Evolutionary conservation across 176 grass and related monocot genomes (phyloP), one percentile per base, ranked within the genome.

Genomic region (Ensete glaucum): DNA sequence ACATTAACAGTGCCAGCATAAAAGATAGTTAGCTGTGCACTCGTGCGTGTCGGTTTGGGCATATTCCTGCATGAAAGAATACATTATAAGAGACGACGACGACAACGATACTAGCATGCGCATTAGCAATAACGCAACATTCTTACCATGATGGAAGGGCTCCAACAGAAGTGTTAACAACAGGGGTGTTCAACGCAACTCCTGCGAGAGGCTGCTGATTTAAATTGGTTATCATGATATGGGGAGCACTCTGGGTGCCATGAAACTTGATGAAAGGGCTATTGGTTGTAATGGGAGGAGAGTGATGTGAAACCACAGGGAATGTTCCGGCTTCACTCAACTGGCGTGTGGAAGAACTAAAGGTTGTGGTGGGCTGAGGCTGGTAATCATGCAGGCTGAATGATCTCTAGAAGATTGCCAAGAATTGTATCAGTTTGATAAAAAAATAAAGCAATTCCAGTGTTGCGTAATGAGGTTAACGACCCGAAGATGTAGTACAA

Each of bases 1-100:
- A 75, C 80, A 51, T 55, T 77, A 54, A 84, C 80, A 10, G 81
- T 67, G 34, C 85, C 91, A 1, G 68, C 76, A 69, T 86, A 90
- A 73, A 90, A 86, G 53, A 93, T 87, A 68, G 73, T 68, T 26
- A 78, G 22, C 64, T 78, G 76, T 54, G 76, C 62, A 8, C 21
- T 78, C 51, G n/a, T 29, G 14, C 50, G 14, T 9, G 50, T 6
- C 2, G n/a, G 14, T 51, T 67, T 29, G 8, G 25, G 62, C 20
- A 68, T 6, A n/a, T n/a, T 53, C 22, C 76, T 78, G 22, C 13
- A 54, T 6, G 13, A 53, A 67, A 29, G 19, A 15, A 50, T 53
- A 6, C 59, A 24, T 67, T 67, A 64, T 10, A 73, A 23, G 10
- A 54, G 10, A 12, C 1, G 1, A 2, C 23, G 10, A 50, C 21